These are phyloP conservation scores for Maudiozyma barnettii DNA, from an alignment of 805 yeast genomes.

Conservation along the genomic window DNA sequence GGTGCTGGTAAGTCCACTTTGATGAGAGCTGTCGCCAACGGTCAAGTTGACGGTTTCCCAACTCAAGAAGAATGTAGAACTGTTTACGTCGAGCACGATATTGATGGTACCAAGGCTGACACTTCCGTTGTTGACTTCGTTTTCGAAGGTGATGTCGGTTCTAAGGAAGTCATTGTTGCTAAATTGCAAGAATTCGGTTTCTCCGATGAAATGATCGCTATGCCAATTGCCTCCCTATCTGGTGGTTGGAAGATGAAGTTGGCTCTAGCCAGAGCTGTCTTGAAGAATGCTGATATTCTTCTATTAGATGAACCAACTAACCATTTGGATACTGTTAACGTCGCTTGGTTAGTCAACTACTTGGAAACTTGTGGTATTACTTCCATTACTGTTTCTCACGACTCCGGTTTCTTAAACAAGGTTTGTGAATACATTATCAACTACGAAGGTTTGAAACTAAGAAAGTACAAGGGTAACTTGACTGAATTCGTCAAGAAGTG, in stretches of 20 bases:
- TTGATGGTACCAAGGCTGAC: slow-evolving; percentile 96
- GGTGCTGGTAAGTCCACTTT: slow-evolving; percentile 99
- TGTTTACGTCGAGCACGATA: slow-evolving; percentile 98
- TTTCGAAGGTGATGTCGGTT: slow-evolving; percentile 60
- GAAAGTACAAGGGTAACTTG: slow-evolving; percentile 99
- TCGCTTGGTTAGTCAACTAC: slow-evolving; percentile 99
- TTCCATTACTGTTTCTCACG: slow-evolving; percentile 97
- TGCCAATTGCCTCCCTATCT: slow-evolving; percentile 94
- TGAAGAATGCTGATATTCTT: slow-evolving; percentile 95
- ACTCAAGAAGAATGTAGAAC: slow-evolving; percentile 98
- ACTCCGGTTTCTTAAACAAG: slow-evolving; percentile 98
- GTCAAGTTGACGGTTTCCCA: slow-evolving; percentile 99
- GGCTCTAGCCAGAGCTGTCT: slow-evolving; percentile 98
- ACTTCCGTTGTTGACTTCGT: slow-evolving; percentile 91
- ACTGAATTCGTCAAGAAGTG: slow-evolving; percentile 97
- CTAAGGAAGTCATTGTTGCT: slow-evolving; percentile 58
- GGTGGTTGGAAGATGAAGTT: slow-evolving; percentile 99
- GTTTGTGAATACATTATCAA: slow-evolving; percentile 97
- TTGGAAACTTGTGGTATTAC: slow-evolving; percentile 97
- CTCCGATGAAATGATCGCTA: slow-evolving; percentile 83
- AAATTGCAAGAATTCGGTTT: slow-evolving; percentile 87
- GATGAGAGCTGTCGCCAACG: slow-evolving; percentile 95
- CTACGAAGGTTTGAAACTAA: slow-evolving; percentile 98
- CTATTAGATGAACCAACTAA: slow-evolving; percentile 99
- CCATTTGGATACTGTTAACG: slow-evolving; percentile 99